A percentile compares a stretch with the other conserved stretches of the same genome.
Evolutionary conservation across 2,329 filamentous ascomycete genomes (phyloP).

Genomic region (Sporothrix dimorphospora): DNA sequence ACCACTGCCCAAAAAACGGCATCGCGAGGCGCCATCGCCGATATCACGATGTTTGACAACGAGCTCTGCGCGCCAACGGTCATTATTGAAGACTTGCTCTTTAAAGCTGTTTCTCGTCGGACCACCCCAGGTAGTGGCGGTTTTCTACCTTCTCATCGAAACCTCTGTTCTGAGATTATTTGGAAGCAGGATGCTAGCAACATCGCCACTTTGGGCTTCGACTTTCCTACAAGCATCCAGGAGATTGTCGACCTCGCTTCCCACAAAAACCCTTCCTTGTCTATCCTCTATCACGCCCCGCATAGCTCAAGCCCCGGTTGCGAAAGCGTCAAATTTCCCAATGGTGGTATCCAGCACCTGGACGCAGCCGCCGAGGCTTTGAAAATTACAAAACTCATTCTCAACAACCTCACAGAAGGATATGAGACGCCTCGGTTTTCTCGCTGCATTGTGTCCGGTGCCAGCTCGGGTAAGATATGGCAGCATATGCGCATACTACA

Average conservation of each 20-base stretch:
- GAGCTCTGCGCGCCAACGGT: constrained; percentile 44
- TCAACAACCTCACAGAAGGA: constrained; percentile 37
- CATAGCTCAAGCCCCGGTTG: background rate
- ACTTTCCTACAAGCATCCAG: constrained; percentile 31
- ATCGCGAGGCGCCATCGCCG: constrained; percentile 46
- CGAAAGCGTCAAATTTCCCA: background rate
- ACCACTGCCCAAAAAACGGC: constrained; percentile 44
- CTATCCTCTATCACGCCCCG: constrained; percentile 43
- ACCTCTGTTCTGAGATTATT: constrained; percentile 52
- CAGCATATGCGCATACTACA: constrained; percentile 13
- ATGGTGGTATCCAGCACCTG: background rate
- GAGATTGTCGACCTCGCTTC: constrained; percentile 42
- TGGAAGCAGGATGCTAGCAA: constrained; percentile 50
- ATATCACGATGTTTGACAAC: constrained; percentile 49
- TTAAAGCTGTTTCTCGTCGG: constrained; percentile 44
- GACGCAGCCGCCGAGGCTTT: constrained; percentile 34
- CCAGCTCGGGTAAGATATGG: constrained; percentile 9
- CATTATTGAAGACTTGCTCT: constrained; percentile 50
- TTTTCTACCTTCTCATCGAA: constrained; percentile 54
- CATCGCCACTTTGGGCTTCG: constrained; percentile 18
- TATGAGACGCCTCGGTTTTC: constrained; percentile 42
- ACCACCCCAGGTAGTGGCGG: constrained; percentile 37
- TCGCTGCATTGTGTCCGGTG: constrained; percentile 41
- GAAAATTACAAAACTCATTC: constrained; percentile 34
- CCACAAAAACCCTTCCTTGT: constrained; percentile 46